Base-by-base conservation (phyloP, 805 yeast genomes). In the Myxozyma sirexii region DNA sequence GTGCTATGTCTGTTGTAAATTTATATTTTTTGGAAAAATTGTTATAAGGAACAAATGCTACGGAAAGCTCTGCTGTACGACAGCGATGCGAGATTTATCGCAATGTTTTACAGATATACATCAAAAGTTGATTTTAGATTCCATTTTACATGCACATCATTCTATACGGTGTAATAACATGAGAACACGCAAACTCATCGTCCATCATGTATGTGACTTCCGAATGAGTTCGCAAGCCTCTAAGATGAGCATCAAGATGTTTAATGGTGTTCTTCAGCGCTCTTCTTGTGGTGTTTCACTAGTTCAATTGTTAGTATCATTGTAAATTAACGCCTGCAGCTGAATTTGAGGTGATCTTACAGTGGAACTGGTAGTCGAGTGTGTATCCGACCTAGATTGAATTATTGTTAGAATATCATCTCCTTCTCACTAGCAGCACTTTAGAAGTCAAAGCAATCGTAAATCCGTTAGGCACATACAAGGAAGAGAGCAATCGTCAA, bases 361-460 rank as follows among this genome's bases (percentile, higher is more conserved):
- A 51, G 81, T 93, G 97, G 85, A 90, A 84, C 82, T 86, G 88
- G 85, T 92, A 92, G 80, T 92, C 97, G 79, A 90, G 80, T 66
- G 90, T 81, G 87, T 92, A 92, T 72, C 97, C 97, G 61, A 88
- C 33, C 64, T 59, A 79, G 66, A 82, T 74, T 68, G 23, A 5
- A 90, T 75, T 76, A 90, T 76, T 7, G 35, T 31, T 21, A 12
- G 33, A 29, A 15, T n/a, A n/a, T n/a, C n/a, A n/a, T n/a, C n/a
- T n/a, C n/a, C n/a, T n/a, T n/a, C n/a, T n/a, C n/a, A n/a, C n/a
- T n/a, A n/a, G n/a, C n/a, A n/a, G n/a, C n/a, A n/a, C n/a, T n/a
- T n/a, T n/a, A n/a, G n/a, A n/a, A n/a, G n/a, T n/a, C n/a, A n/a
- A n/a, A n/a, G n/a, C n/a, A n/a, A n/a, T n/a, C n/a, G n/a, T n/a